A percentile compares a stretch with the other conserved stretches of the same genome.
Evolutionary conservation across 1,284 basidiomycete genomes (phyloP).

Genomic region (Heterobasidion annosum): DNA sequence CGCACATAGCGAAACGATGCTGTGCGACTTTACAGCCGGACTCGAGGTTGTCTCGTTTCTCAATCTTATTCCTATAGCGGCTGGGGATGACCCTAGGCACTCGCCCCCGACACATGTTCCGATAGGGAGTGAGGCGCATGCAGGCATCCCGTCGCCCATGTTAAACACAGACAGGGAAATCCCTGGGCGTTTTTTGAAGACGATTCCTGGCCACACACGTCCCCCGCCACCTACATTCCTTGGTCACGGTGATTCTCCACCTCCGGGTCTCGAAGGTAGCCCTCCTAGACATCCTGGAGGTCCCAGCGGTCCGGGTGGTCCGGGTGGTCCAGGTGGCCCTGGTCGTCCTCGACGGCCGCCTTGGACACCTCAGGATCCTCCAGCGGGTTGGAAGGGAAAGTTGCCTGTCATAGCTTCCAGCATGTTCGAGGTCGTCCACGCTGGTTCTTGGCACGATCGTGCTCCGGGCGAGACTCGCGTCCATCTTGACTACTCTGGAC

Average conservation of each 20-base stretch:
- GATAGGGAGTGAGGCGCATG: too few relatives aligned
- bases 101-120: background rate
- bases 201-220: too few relatives aligned
- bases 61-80: constrained; percentile 5
- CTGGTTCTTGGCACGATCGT: constrained; percentile 31
- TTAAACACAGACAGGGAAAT: too few relatives aligned
- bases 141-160: too few relatives aligned
- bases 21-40: constrained; percentile 36
- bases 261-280: background rate
- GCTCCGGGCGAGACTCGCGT: constrained; percentile 36
- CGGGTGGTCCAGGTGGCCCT: background rate
- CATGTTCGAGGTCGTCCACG: constrained; percentile 19
- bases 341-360: background rate
- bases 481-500: constrained; percentile 25
- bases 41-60: constrained; percentile 26
- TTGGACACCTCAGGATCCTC: constrained; percentile 1
- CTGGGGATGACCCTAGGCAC: background rate
- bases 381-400: constrained; percentile 10
- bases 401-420: background rate
- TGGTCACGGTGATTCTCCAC: background rate
- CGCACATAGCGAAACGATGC: constrained; percentile 36
- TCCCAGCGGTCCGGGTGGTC: background rate
- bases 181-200: too few relatives aligned
- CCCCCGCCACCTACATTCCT: too few relatives aligned
- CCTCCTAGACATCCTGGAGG: background rate